phyloP scores from a whole-genome alignment of 2,329 filamentous ascomycete species.

The Aspergillus sp. region DNA sequence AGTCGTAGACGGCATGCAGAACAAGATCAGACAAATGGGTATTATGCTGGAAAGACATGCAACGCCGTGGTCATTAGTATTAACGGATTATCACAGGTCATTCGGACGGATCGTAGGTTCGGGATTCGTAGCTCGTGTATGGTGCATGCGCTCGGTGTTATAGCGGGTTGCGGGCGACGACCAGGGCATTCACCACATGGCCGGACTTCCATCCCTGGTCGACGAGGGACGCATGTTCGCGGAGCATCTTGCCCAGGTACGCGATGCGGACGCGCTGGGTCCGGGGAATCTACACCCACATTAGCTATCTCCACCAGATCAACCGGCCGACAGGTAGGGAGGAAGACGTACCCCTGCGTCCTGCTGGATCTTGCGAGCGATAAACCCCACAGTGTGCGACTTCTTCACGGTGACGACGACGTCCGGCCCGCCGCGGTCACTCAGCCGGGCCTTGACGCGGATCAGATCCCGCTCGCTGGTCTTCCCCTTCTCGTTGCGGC shows the following conservation, averaged over 20 bases:
- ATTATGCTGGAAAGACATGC: slow-evolving; percentile 24
- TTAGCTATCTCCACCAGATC: slow-evolving; percentile 8
- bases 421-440: slow-evolving; percentile 64
- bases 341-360: slow-evolving; percentile 59
- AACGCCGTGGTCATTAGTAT: slow-evolving; percentile 3
- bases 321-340: not conserved
- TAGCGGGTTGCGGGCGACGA: slow-evolving; percentile 43
- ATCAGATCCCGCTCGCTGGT: slow-evolving; percentile 56
- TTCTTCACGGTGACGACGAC: slow-evolving; percentile 58
- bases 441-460: slow-evolving; percentile 62
- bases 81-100: not conserved
- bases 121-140: not conserved
- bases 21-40: slow-evolving; percentile 18
- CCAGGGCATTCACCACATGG: slow-evolving; percentile 74
- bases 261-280: slow-evolving; percentile 66
- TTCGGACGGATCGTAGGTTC: too few species aligned
- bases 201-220: slow-evolving; percentile 74
- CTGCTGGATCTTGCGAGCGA: slow-evolving; percentile 63
- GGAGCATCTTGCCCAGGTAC: slow-evolving; percentile 78
- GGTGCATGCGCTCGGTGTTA: not conserved
- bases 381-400: slow-evolving; percentile 61
- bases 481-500: slow-evolving; percentile 61
- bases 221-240: slow-evolving; percentile 63
- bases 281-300: slow-evolving; percentile 51
- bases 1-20: slow-evolving; percentile 1